phyloP scores from a whole-genome alignment of 768 basidiomycete genomes.

The Auricularia auricula-judae region DNA sequence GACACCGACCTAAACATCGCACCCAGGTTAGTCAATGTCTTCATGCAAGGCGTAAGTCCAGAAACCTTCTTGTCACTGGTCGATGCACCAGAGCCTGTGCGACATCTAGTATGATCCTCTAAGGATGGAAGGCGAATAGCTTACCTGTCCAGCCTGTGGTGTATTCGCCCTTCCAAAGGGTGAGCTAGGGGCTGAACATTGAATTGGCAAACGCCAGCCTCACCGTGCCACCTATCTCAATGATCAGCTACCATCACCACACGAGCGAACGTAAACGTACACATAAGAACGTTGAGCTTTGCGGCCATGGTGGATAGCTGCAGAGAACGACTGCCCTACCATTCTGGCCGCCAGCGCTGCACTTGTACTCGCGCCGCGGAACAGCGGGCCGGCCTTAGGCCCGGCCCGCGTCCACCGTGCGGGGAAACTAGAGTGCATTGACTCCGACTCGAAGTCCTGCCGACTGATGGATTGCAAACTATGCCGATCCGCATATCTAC shows the following conservation, averaged over 20 bases:
- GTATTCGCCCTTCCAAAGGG: constrained; percentile 57
- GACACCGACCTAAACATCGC: constrained; percentile 30
- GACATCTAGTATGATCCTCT: not conserved
- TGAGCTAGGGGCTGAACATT: not conserved
- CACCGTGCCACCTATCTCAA: constrained; percentile 35
- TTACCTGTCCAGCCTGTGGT: constrained; percentile 84
- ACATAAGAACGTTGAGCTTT: constrained; percentile 70
- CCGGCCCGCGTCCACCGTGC: not conserved
- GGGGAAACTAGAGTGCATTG: not conserved
- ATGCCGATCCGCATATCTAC: not conserved
- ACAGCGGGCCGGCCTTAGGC: not conserved
- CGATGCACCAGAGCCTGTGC: constrained; percentile 57
- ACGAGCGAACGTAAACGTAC: constrained; percentile 29
- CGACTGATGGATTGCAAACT: not conserved
- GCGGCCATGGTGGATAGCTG: constrained; percentile 6
- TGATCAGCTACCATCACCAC: constrained; percentile 6
- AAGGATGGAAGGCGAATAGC: not conserved
- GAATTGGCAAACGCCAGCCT: constrained; percentile 8
- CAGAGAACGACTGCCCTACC: not conserved
- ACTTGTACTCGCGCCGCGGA: not conserved
- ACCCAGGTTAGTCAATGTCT: constrained; percentile 30
- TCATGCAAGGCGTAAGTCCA: not conserved
- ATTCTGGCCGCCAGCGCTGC: not conserved
- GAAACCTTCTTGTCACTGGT: constrained; percentile 87
- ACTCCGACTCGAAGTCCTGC: not conserved